phyloP scores from a whole-genome alignment of 164 flowering plant species.

The Chimonanthus salicifolius region DNA sequence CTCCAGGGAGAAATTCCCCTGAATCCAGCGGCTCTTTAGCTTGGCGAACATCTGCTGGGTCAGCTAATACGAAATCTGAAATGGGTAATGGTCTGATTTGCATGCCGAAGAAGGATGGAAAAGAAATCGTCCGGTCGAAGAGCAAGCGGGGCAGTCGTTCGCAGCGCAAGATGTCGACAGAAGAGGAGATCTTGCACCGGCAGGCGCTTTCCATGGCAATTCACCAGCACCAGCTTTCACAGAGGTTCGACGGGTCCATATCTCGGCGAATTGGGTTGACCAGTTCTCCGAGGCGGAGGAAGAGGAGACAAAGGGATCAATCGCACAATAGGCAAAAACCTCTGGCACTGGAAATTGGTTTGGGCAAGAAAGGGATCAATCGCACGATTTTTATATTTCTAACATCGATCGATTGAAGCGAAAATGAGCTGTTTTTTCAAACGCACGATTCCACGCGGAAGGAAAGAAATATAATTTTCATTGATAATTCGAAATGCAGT shows the following conservation, averaged over 20 bases:
- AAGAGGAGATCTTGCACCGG: conserved; percentile 53
- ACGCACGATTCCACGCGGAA: too few species aligned
- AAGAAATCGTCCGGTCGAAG: conserved; percentile 45
- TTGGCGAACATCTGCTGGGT: neutral
- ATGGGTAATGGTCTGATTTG: conserved; percentile 69
- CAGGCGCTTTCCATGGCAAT: conserved; percentile 73
- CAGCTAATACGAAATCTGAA: neutral
- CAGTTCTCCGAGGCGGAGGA: conserved; percentile 41
- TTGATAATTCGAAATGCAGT: too few species aligned
- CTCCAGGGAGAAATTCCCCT: neutral
- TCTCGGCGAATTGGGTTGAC: conserved; percentile 62
- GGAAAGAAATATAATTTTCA: too few species aligned
- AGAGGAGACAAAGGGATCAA: too few species aligned
- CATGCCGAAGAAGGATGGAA: conserved; percentile 49
- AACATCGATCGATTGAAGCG: too few species aligned
- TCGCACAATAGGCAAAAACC: too few species aligned
- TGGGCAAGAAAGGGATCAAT: too few species aligned
- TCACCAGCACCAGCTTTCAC: conserved; percentile 63
- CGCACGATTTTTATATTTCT: too few species aligned
- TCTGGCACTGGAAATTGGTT: too few species aligned
- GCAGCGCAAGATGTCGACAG: conserved; percentile 38
- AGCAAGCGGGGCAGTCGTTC: conserved; percentile 44
- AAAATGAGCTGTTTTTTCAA: too few species aligned
- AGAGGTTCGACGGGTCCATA: conserved; percentile 74
- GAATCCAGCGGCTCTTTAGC: neutral